These are phyloP conservation scores for Agapanthus africanus DNA, from an alignment of 106 monocot genomes.

Conservation along the genomic window DNA sequence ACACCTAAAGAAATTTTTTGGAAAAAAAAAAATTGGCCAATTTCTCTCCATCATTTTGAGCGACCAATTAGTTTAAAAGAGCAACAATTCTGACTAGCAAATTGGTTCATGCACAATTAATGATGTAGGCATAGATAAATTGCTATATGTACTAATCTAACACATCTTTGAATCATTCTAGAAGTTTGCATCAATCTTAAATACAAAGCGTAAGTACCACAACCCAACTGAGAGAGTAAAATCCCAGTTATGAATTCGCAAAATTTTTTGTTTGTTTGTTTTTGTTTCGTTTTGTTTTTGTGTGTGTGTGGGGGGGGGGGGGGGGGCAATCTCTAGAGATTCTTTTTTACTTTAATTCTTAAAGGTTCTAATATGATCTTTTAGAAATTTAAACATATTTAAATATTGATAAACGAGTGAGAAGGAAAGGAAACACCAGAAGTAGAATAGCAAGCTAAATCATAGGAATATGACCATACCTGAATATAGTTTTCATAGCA, in stretches of 20 bases:
- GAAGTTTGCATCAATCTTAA: neutral
- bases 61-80: neutral
- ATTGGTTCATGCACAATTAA: neutral
- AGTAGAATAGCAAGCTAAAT: neutral
- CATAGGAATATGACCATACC: slow-evolving; percentile 22
- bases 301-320: too few relatives aligned
- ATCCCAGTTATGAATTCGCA: neutral
- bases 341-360: neutral
- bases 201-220: neutral
- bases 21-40: neutral
- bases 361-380: neutral
- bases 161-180: neutral
- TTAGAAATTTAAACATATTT: neutral
- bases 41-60: neutral
- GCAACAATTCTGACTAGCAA: neutral
- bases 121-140: neutral
- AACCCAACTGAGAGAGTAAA: neutral
- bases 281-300: too few relatives aligned
- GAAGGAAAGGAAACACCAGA: neutral
- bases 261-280: too few relatives aligned
- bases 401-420: neutral
- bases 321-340: neutral
- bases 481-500: slow-evolving; percentile 97
- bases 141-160: neutral
- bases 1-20: neutral